Evolutionary conservation across 1,284 basidiomycete genomes (phyloP).

Genomic region (Ustilago xerochloae): DNA sequence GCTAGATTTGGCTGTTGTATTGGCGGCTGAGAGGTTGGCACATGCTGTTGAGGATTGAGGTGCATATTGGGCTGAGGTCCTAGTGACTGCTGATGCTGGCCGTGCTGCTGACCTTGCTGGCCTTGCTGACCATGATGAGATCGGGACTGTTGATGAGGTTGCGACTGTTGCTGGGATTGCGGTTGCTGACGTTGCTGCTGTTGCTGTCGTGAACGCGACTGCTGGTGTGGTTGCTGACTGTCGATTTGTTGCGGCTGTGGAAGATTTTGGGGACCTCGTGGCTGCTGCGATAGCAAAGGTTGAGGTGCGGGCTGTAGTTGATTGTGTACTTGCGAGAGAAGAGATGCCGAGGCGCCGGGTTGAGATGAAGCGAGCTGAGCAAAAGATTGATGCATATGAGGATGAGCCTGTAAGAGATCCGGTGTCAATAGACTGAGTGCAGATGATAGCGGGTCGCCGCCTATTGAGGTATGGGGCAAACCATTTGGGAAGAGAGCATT

Average conservation of each 20-base stretch:
- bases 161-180: constrained; percentile 16
- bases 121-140: constrained; percentile 2
- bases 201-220: constrained; percentile 13
- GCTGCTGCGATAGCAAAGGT: constrained; percentile 10
- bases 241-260: constrained; percentile 6
- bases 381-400: constrained; percentile 27
- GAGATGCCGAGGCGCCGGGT: constrained; percentile 9
- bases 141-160: constrained; percentile 2
- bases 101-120: no score
- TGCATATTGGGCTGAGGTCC: constrained; percentile 14
- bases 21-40: constrained; percentile 9
- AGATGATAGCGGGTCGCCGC: constrained; percentile 26
- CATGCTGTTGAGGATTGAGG: constrained; percentile 9
- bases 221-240: constrained; percentile 5
- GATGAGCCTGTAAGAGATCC: constrained; percentile 31
- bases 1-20: constrained; percentile 20
- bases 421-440: constrained; percentile 31
- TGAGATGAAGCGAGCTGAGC: constrained; percentile 34
- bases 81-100: constrained; percentile 6
- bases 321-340: constrained; percentile 29
- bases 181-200: constrained; percentile 21
- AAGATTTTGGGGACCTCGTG: constrained; percentile 6
- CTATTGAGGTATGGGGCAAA: constrained; percentile 18
- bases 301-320: constrained; percentile 25
- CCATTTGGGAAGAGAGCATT: constrained; percentile 22